A percentile compares a stretch with the other conserved stretches of the same genome.
These are phyloP conservation scores for Leishmania arabica DNA, from an alignment of 208 protist species.

Conservation along the genomic window DNA sequence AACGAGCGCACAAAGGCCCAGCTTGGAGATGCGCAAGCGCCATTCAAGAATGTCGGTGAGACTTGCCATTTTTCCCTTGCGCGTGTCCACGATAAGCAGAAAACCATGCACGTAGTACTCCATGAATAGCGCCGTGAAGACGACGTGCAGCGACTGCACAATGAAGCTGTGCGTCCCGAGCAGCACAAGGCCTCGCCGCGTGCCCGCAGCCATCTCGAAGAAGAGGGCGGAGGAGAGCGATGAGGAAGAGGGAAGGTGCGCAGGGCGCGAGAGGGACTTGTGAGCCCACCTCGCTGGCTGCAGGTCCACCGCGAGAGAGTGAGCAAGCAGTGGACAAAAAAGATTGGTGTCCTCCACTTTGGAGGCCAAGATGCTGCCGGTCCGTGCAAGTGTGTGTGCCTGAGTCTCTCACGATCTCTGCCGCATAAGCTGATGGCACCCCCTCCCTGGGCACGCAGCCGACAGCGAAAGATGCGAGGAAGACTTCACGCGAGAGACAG, in stretches of 20 bases:
- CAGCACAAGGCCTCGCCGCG: conserved; percentile 16
- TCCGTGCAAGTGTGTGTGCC: neutral
- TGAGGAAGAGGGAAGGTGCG: neutral
- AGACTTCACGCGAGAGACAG: neutral
- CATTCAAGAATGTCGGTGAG: neutral
- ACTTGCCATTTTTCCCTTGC: neutral
- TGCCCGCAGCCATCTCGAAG: conserved; percentile 14
- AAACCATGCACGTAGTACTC: conserved; percentile 29
- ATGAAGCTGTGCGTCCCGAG: conserved; percentile 12
- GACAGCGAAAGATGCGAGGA: no score
- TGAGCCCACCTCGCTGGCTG: neutral
- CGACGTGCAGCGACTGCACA: neutral
- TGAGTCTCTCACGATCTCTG: neutral
- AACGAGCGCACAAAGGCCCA: conserved; percentile 7
- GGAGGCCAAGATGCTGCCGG: neutral
- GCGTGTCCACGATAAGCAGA: conserved; percentile 13
- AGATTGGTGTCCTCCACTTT: neutral
- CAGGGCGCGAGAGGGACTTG: neutral
- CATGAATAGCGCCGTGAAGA: conserved; percentile 20
- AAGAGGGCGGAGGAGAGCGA: neutral
- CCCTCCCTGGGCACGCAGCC: neutral
- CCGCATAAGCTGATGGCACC: neutral
- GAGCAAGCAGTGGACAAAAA: neutral
- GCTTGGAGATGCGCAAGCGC: conserved; percentile 10
- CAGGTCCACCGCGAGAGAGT: neutral